These are phyloP conservation scores for Nicotiana tabacum DNA, from an alignment of 257 asterid genomes.

Conservation along the genomic window DNA sequence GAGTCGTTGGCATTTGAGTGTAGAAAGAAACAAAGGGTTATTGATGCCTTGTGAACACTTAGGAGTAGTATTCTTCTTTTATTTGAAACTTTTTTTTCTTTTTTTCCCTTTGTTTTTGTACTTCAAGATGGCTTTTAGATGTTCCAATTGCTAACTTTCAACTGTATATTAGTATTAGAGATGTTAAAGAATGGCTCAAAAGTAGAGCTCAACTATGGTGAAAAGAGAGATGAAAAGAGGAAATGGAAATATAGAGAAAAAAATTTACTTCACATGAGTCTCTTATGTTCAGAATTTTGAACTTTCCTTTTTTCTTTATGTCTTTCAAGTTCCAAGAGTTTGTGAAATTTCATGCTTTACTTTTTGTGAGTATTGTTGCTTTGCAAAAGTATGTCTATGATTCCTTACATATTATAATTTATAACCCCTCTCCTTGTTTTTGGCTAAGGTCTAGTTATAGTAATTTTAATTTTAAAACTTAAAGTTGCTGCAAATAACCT, in stretches of 20 bases:
- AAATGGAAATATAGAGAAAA: not conserved
- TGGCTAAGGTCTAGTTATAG: too few species aligned
- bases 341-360: not conserved
- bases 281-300: not conserved
- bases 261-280: not conserved
- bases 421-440: too few species aligned
- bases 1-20: constrained; percentile 13
- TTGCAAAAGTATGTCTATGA: not conserved
- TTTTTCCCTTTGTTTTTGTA: not conserved
- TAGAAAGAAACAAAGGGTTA: constrained; percentile 13
- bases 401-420: not conserved
- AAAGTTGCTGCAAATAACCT: not conserved
- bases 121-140: not conserved
- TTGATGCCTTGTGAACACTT: not conserved
- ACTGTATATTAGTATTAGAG: constrained; percentile 3
- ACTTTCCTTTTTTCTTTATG: not conserved
- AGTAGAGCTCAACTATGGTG: not conserved
- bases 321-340: not conserved
- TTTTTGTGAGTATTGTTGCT: not conserved
- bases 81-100: not conserved
- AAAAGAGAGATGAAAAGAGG: not conserved
- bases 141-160: not conserved
- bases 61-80: not conserved
- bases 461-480: too few species aligned
- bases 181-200: not conserved